These are phyloP conservation scores for Fusarium sp. DNA, from an alignment of 2,329 filamentous ascomycete genomes.

Conservation along the genomic window DNA sequence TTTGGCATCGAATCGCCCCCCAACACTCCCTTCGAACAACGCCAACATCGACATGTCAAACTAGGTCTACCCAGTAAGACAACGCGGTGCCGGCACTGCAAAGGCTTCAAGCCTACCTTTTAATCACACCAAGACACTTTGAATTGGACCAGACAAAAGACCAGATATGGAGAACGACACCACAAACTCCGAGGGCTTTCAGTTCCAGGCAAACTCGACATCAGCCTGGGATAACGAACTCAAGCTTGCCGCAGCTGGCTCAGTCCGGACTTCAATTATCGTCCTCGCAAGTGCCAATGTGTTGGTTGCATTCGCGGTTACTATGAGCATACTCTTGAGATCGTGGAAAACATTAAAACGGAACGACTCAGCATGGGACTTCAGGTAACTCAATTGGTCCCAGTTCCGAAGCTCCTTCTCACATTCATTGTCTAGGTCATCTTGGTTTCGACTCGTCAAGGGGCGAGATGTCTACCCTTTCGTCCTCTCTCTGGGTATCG, in stretches of 20 bases:
- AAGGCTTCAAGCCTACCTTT: constrained; percentile 42
- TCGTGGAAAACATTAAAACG: constrained; percentile 64
- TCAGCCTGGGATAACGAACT: constrained; percentile 66
- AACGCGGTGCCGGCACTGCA: constrained; percentile 50
- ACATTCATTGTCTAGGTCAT: constrained; percentile 50
- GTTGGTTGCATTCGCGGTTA: constrained; percentile 69
- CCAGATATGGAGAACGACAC: constrained; percentile 29
- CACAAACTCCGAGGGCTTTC: constrained; percentile 48
- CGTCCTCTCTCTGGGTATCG: constrained; percentile 69
- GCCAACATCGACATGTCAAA: constrained; percentile 41
- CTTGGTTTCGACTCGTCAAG: constrained; percentile 61
- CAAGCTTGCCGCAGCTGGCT: constrained; percentile 68
- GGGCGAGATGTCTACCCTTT: constrained; percentile 69
- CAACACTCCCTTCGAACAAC: neutral
- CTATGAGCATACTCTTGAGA: constrained; percentile 70
- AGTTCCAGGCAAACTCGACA: constrained; percentile 59
- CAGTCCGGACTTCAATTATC: constrained; percentile 72
- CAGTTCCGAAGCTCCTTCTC: constrained; percentile 11
- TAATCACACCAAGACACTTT: constrained; percentile 19
- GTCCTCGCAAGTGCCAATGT: constrained; percentile 74
- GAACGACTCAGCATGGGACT: constrained; percentile 57
- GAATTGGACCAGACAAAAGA: constrained; percentile 23
- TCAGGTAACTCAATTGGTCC: constrained; percentile 55
- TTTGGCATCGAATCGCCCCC: neutral
- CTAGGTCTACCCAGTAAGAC: constrained; percentile 27